These are phyloP conservation scores for Ustilago shanxiensis DNA, from an alignment of 1,284 basidiomycete genomes.

Conservation along the genomic window DNA sequence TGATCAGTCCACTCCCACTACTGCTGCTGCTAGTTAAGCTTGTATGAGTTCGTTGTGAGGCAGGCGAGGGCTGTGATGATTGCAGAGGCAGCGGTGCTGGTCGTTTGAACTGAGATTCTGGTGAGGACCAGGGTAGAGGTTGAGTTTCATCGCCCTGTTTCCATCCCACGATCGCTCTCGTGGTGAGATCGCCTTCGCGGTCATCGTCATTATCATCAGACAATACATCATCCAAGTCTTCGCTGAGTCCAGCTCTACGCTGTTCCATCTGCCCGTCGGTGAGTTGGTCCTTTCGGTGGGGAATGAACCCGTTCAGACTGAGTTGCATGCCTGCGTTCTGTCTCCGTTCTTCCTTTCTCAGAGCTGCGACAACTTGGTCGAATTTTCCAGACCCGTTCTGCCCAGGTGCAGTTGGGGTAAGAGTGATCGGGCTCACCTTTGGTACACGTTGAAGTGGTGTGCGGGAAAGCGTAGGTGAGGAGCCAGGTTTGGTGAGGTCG, in stretches of 20 bases:
- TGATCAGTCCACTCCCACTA: slow-evolving; percentile 10
- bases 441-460: background rate
- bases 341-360: slow-evolving; percentile 28
- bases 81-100: background rate
- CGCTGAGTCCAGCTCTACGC: slow-evolving; percentile 15
- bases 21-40: slow-evolving; percentile 8
- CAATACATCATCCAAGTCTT: slow-evolving; percentile 25
- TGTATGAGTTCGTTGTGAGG: slow-evolving; percentile 6
- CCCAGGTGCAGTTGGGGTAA: slow-evolving; percentile 7
- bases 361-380: slow-evolving; percentile 32
- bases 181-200: background rate
- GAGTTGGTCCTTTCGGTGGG: background rate
- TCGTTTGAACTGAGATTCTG: slow-evolving; percentile 2
- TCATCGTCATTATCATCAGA: slow-evolving; percentile 32
- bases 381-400: slow-evolving; percentile 5
- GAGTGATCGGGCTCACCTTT: slow-evolving; percentile 24
- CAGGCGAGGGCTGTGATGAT: slow-evolving; percentile 2
- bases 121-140: slow-evolving; percentile 25
- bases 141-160: slow-evolving; percentile 27
- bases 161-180: background rate
- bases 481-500: background rate
- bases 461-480: slow-evolving; percentile 1
- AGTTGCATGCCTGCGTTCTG: slow-evolving; percentile 30
- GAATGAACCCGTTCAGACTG: slow-evolving; percentile 16
- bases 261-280: background rate